Conservation (phyloP, 768 basidiomycete species). For the Lactarius sp. region DNA sequence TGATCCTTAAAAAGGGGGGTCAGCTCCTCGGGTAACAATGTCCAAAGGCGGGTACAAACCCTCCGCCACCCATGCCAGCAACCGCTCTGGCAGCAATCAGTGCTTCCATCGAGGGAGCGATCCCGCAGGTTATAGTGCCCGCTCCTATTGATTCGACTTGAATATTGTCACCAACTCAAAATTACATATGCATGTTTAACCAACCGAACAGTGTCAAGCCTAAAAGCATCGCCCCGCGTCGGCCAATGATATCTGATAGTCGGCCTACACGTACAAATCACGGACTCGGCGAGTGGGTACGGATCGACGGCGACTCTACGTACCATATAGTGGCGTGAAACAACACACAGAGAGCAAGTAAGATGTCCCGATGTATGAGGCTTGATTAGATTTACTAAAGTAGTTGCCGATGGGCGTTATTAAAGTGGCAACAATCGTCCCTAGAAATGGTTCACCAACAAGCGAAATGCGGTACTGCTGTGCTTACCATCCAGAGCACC, state of each 20-base stretch:
- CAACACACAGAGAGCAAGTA: slow-evolving; percentile 87
- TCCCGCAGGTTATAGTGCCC: slow-evolving; percentile 81
- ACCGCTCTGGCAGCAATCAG: slow-evolving; percentile 79
- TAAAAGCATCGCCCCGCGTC: slow-evolving; percentile 83
- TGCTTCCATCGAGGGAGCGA: slow-evolving; percentile 80
- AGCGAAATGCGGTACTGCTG: not conserved
- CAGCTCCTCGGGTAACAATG: slow-evolving; percentile 27
- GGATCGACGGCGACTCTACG: slow-evolving; percentile 27
- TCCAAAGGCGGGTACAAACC: slow-evolving; percentile 47
- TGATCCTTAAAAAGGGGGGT: slow-evolving; percentile 48
- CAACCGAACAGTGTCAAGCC: slow-evolving; percentile 76
- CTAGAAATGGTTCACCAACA: slow-evolving; percentile 33
- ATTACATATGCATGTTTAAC: slow-evolving; percentile 31
- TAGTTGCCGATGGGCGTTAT: slow-evolving; percentile 81
- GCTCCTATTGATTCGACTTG: slow-evolving; percentile 42
- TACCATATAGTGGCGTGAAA: slow-evolving; percentile 86
- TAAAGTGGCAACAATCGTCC: slow-evolving; percentile 84
- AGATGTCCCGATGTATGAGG: slow-evolving; percentile 84
- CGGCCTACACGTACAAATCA: slow-evolving; percentile 50
- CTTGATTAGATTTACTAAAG: slow-evolving; percentile 72
- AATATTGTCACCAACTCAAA: not conserved
- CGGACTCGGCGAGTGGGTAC: slow-evolving; percentile 19
- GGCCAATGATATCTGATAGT: slow-evolving; percentile 77
- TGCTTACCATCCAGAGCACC: slow-evolving; percentile 76
- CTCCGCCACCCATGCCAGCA: slow-evolving; percentile 91